phyloP scores from a whole-genome alignment of 2,329 filamentous ascomycete species.

The Aspergillus sp. region DNA sequence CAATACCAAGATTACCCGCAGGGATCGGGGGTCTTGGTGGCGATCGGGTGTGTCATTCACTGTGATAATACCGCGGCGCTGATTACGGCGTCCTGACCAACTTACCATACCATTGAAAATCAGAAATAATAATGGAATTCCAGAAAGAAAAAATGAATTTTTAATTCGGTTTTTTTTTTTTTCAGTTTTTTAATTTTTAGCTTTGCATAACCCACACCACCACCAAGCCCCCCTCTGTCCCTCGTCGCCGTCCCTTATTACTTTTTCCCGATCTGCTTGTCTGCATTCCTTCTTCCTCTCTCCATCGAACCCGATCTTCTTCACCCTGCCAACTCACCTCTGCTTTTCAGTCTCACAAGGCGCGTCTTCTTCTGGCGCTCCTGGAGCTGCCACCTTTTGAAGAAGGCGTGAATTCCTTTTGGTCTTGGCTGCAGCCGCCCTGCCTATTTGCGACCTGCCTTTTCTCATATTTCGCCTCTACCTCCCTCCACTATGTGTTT shows the following conservation, averaged over 20 bases:
- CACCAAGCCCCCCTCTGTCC: conserved; percentile 1
- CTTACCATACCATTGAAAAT: conserved; percentile 8
- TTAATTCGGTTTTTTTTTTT: neutral
- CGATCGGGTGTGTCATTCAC: conserved; percentile 13
- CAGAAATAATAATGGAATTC: conserved; percentile 9
- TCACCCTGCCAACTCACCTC: conserved; percentile 26
- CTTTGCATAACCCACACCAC: conserved; percentile 13
- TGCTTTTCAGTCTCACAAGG: conserved; percentile 21
- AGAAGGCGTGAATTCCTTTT: conserved; percentile 25
- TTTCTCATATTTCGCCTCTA: conserved; percentile 4
- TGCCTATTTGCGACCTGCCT: conserved; percentile 9
- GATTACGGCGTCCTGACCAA: conserved; percentile 16
- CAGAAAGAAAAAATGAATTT: conserved; percentile 1
- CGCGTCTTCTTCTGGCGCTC: conserved; percentile 31
- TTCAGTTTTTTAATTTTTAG: conserved; percentile 8
- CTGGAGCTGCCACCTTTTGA: conserved; percentile 28
- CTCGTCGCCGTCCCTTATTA: conserved; percentile 13
- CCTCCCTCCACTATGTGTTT: conserved; percentile 32
- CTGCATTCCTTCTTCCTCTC: conserved; percentile 21
- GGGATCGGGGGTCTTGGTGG: conserved; percentile 19
- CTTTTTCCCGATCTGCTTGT: conserved; percentile 19
- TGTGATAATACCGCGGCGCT: neutral
- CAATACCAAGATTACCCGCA: neutral
- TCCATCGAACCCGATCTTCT: conserved; percentile 17
- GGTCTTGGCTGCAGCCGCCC: conserved; percentile 24